These are phyloP conservation scores for Fusarium kyushuense DNA, from an alignment of 2,329 filamentous ascomycete species.

Conservation along the genomic window DNA sequence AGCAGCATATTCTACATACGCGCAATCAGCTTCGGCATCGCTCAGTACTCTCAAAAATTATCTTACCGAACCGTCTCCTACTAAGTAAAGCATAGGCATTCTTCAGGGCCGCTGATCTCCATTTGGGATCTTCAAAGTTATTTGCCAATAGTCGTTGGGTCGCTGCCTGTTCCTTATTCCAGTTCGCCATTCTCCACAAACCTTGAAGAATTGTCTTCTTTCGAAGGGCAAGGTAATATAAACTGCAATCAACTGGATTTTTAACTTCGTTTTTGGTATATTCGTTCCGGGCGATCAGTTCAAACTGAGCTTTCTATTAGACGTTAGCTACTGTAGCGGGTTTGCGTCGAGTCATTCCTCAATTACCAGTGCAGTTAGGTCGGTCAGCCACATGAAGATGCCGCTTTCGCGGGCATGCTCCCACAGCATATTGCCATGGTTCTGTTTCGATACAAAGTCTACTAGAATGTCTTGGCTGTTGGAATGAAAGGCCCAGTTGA, in stretches of 20 bases:
- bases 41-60: background rate
- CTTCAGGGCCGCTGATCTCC: conserved; percentile 90
- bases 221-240: conserved; percentile 89
- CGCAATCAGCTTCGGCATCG: conserved; percentile 53
- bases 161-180: conserved; percentile 85
- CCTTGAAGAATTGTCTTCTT: conserved; percentile 93
- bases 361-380: conserved; percentile 78
- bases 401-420: conserved; percentile 86
- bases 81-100: conserved; percentile 97
- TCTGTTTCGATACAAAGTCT: conserved; percentile 84
- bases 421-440: conserved; percentile 85
- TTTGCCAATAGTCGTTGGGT: conserved; percentile 87
- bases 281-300: conserved; percentile 90
- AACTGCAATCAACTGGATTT: conserved; percentile 89
- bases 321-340: conserved; percentile 15
- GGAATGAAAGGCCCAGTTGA: conserved; percentile 87
- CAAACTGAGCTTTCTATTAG: conserved; percentile 74
- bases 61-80: conserved; percentile 83
- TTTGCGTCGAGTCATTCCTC: background rate
- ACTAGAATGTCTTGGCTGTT: conserved; percentile 88
- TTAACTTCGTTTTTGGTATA: conserved; percentile 90
- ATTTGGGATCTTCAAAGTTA: conserved; percentile 87
- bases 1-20: conserved; percentile 81
- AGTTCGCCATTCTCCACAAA: conserved; percentile 92
- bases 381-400: conserved; percentile 94